Conservation (phyloP, 345 rosid species). For the Balakata baccata region DNA sequence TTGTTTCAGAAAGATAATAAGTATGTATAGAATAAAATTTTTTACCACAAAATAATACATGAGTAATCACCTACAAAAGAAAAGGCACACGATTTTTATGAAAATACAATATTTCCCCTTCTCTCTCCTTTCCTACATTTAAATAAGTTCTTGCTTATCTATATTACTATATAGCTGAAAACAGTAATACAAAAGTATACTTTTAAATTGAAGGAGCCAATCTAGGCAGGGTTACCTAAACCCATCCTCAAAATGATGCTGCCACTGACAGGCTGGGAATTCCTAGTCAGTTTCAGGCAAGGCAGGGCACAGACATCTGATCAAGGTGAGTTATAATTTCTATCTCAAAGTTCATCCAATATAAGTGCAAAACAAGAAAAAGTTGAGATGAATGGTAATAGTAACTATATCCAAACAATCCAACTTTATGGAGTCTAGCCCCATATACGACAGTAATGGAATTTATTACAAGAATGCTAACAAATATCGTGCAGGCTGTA, state of each 20-base stretch:
- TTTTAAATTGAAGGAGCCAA: not conserved
- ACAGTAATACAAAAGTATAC: not conserved
- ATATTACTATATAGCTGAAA: not conserved
- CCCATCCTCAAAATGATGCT: not conserved
- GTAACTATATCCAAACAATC: not conserved
- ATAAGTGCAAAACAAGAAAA: not conserved
- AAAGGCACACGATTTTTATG: not conserved
- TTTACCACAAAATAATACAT: too few species aligned
- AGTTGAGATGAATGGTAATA: not conserved
- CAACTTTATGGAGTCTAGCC: not conserved
- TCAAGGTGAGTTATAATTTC: not conserved
- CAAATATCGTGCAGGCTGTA: too few species aligned
- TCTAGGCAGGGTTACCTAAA: not conserved
- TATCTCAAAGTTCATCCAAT: not conserved
- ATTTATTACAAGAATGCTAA: not conserved
- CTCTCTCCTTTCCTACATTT: not conserved
- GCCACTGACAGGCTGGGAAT: not conserved
- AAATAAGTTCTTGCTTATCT: not conserved
- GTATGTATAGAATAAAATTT: not conserved
- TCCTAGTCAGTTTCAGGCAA: not conserved
- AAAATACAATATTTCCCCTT: not conserved
- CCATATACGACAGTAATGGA: not conserved
- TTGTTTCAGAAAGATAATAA: slow-evolving; percentile 2
- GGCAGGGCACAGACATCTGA: not conserved
- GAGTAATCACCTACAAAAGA: not conserved